These are phyloP conservation scores for Candida oleophila DNA, from an alignment of 805 yeast genomes.

Conservation along the genomic window DNA sequence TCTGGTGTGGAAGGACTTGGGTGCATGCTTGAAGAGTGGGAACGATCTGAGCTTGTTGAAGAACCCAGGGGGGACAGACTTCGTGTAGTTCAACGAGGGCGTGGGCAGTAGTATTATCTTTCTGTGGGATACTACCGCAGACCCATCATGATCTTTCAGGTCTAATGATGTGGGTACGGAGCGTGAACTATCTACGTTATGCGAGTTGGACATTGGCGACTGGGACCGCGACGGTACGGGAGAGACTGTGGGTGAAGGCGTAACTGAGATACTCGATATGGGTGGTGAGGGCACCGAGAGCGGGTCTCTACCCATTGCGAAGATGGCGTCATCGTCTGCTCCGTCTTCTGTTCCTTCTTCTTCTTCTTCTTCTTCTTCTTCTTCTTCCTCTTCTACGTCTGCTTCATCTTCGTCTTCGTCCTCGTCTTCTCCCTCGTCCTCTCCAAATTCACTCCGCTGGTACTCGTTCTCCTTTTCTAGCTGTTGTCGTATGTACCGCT, in stretches of 20 bases:
- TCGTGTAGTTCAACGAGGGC: constrained; percentile 8
- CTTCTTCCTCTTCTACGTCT: constrained; percentile 8
- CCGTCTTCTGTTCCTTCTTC: neutral
- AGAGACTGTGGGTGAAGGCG: neutral
- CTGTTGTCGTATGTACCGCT: constrained; percentile 2
- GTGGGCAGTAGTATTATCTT: neutral
- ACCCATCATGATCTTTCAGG: no score
- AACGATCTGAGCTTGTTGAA: constrained; percentile 51
- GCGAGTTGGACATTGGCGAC: neutral
- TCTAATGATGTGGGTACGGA: no score
- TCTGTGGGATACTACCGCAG: neutral
- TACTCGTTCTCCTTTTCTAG: neutral
- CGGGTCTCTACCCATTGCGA: no score
- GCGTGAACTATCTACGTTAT: neutral
- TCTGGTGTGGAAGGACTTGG: constrained; percentile 59
- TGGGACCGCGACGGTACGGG: neutral
- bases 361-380: constrained; percentile 9
- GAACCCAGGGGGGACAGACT: constrained; percentile 51
- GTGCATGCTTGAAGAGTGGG: constrained; percentile 66
- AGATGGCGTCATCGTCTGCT: neutral
- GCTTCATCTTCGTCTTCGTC: constrained; percentile 10
- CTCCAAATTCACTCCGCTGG: neutral
- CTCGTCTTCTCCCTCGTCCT: neutral
- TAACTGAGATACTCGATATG: neutral
- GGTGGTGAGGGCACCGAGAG: neutral